Evolutionary conservation across 208 protist species (phyloP), one percentile per base, ranked within the genome.

Genomic region (Crithidia acanthocephali): DNA sequence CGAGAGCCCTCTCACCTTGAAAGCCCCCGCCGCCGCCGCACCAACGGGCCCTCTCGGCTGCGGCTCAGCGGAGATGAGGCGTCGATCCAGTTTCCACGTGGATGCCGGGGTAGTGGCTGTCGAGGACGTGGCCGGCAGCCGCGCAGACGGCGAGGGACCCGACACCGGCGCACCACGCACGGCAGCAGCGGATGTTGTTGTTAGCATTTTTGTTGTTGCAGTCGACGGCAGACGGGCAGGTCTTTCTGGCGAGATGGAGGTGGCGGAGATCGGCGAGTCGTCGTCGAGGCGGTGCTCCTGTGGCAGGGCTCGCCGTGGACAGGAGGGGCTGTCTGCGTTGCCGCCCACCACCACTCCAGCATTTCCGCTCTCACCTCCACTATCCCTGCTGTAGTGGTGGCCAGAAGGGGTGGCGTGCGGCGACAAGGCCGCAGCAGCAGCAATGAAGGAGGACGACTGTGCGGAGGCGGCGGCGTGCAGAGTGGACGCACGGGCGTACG

Each of bases 221-320:
- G 18, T 45, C 33, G 32, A 45, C 15, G 28, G 56, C n/a, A n/a
- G n/a, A n/a, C n/a, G n/a, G n/a, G n/a, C n/a, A n/a, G n/a, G n/a
- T n/a, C n/a, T n/a, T n/a, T 53, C 59, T 2, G 59, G 44, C 1
- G 59, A 50, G 37, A 40, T 40, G 27, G 44, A 51, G 13, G 25
- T 23, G 25, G 23, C 44, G 9, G 64, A 42, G 51, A 37, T 35
- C 0, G 73, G 66, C 10, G 66, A 59, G 28, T 61, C 67, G 25
- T 15, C 67, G 23, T 18, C 45, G 20, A 79, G 65, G 53, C 60
- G 65, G 35, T 79, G 74, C 22, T 72, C 67, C 25, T 61, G 66
- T 25, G 74, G 74, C 25, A 78, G 65, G 11, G 72, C 25, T 20
- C 72, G 64, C 28, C 72, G 72, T 2, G 65, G 72, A 27, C 72